phyloP scores from a whole-genome alignment of 116 monocot genomes.

The Posidonia oceanica region DNA sequence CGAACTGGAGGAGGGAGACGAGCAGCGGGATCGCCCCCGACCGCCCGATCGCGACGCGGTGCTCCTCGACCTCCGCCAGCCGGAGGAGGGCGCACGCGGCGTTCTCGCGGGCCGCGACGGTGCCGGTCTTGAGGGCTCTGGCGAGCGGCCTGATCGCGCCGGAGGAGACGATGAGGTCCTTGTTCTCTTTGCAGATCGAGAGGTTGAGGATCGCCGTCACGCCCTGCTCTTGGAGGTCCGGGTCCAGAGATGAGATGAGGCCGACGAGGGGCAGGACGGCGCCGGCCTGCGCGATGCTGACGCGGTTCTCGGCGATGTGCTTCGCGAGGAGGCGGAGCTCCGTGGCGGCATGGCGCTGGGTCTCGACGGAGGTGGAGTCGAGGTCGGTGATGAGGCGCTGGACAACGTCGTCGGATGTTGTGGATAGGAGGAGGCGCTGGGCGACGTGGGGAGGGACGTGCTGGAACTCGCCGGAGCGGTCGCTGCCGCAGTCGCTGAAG shows the following conservation, averaged over 20 bases:
- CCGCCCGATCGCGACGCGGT: slow-evolving; percentile 30
- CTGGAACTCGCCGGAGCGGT: slow-evolving; percentile 25
- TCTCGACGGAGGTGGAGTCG: slow-evolving; percentile 16
- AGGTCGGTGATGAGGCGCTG: slow-evolving; percentile 20
- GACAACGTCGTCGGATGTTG: slow-evolving; percentile 16
- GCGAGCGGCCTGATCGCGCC: slow-evolving; percentile 31
- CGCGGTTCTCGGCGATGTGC: slow-evolving; percentile 24
- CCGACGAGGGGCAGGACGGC: slow-evolving; percentile 23
- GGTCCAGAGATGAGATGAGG: slow-evolving; percentile 18
- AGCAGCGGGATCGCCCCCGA: slow-evolving; percentile 50
- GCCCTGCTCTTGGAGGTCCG: slow-evolving; percentile 30
- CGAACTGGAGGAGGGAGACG: slow-evolving; percentile 36
- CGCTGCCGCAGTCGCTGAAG: slow-evolving; percentile 33
- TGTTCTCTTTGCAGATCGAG: slow-evolving; percentile 25
- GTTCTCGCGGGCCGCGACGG: slow-evolving; percentile 18
- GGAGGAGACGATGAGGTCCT: slow-evolving; percentile 21
- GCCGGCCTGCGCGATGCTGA: slow-evolving; percentile 18
- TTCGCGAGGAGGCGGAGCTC: slow-evolving; percentile 40
- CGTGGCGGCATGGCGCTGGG: slow-evolving; percentile 19
- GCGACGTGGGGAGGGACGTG: neutral
- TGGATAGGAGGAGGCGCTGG: slow-evolving; percentile 9
- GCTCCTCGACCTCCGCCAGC: slow-evolving; percentile 34
- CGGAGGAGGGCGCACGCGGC: slow-evolving; percentile 32
- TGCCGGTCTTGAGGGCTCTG: slow-evolving; percentile 12
- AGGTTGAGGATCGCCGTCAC: slow-evolving; percentile 37